Conservation (phyloP, 805 yeast species). For the Torulaspora franciscae region DNA sequence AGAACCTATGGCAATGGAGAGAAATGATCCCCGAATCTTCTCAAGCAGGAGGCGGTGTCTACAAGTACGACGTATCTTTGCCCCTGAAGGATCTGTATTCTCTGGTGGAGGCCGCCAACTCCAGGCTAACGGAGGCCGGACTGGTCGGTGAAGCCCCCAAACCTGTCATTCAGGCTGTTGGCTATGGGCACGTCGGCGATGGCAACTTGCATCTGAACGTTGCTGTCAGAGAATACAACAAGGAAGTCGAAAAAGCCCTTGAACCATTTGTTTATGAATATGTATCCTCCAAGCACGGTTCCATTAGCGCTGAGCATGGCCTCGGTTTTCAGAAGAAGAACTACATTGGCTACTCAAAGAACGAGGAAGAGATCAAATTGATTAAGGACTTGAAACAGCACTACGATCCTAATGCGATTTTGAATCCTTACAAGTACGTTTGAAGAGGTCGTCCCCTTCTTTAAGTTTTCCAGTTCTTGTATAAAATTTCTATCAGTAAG, state of each 20-base stretch:
- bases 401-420: constrained; percentile 85
- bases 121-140: constrained; percentile 49
- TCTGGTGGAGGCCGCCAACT: constrained; percentile 73
- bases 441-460: constrained; percentile 56
- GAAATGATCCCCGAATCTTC: constrained; percentile 90
- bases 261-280: constrained; percentile 97
- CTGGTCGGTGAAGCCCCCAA: constrained; percentile 50
- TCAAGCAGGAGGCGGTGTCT: constrained; percentile 84
- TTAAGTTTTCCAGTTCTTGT: not conserved
- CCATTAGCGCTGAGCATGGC: constrained; percentile 97
- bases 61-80: constrained; percentile 92
- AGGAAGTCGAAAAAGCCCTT: constrained; percentile 69
- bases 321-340: constrained; percentile 94
- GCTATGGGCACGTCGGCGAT: constrained; percentile 98
- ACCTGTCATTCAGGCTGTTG: constrained; percentile 86
- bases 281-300: constrained; percentile 66
- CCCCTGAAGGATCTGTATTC: constrained; percentile 79
- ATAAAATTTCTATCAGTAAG: constrained; percentile 1
- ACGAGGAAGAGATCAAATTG: constrained; percentile 59
- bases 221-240: constrained; percentile 76
- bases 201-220: constrained; percentile 94
- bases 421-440: constrained; percentile 92
- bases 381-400: constrained; percentile 75
- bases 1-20: constrained; percentile 90
- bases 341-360: constrained; percentile 80